Percentiles rank a stretch among this genome's conserved stretches.
phyloP scores from a whole-genome alignment of 306 rosid genomes.

The Fragaria vesca region DNA sequence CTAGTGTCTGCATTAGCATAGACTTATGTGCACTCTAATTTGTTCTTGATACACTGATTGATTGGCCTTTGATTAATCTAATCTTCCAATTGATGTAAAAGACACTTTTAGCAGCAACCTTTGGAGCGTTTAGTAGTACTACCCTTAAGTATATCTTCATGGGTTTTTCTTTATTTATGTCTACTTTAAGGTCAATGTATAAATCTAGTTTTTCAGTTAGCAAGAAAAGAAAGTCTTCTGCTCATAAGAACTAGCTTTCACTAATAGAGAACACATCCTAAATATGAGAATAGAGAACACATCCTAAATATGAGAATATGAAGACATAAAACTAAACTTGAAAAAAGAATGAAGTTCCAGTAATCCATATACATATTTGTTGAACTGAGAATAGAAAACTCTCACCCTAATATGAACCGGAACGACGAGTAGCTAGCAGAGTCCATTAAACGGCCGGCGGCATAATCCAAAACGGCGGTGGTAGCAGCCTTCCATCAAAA shows the following conservation, averaged over 20 bases:
- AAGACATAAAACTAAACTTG: neutral
- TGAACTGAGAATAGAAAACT: neutral
- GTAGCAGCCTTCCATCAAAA: neutral
- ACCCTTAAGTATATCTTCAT: neutral
- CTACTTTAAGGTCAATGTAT: neutral
- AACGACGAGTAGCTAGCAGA: neutral
- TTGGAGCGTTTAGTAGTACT: neutral
- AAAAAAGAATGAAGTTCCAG: neutral
- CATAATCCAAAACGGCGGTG: neutral
- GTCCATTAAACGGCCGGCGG: neutral
- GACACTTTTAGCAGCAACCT: neutral
- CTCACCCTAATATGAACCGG: neutral
- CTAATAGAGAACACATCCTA: neutral
- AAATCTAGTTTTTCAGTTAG: neutral
- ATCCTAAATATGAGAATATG: neutral
- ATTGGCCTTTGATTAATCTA: neutral
- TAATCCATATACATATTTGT: neutral
- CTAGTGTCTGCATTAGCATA: neutral
- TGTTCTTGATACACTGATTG: neutral
- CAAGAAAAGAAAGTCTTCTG: neutral
- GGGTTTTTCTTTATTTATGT: neutral
- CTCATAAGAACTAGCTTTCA: neutral
- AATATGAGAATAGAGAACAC: neutral
- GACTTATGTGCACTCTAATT: neutral
- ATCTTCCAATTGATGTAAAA: neutral